Evolutionary conservation across 2,329 filamentous ascomycete genomes (phyloP).

Genomic region (Triangularia setosa): DNA sequence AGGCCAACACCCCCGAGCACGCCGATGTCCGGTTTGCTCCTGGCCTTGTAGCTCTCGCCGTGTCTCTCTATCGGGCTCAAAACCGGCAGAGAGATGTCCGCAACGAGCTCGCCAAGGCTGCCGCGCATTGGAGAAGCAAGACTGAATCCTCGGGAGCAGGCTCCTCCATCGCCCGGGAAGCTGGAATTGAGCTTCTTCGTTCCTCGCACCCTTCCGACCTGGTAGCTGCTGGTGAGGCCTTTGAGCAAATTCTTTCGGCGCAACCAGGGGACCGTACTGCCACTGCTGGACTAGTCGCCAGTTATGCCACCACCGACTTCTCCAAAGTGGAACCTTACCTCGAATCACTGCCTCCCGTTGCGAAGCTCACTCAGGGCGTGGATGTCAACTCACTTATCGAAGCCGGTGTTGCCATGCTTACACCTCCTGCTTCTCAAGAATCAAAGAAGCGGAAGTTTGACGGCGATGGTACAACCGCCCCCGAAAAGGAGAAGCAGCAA

Average conservation of each 20-base stretch:
- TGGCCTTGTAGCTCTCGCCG: slow-evolving; percentile 74
- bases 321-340: slow-evolving; percentile 53
- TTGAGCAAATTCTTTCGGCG: slow-evolving; percentile 64
- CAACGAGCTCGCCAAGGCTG: slow-evolving; percentile 71
- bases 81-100: slow-evolving; percentile 70
- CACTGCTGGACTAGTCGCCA: slow-evolving; percentile 80
- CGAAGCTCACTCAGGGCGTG: slow-evolving; percentile 56
- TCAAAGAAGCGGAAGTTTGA: slow-evolving; percentile 45
- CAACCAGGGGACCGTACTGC: slow-evolving; percentile 66
- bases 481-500: slow-evolving; percentile 31
- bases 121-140: slow-evolving; percentile 72
- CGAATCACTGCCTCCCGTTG: slow-evolving; percentile 56
- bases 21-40: slow-evolving; percentile 76
- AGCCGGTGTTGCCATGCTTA: slow-evolving; percentile 58
- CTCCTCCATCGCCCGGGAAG: slow-evolving; percentile 70
- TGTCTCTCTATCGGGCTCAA: slow-evolving; percentile 74
- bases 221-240: slow-evolving; percentile 70
- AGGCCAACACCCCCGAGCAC: slow-evolving; percentile 51
- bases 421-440: slow-evolving; percentile 35
- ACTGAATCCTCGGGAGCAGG: slow-evolving; percentile 29
- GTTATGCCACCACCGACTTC: slow-evolving; percentile 62
- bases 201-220: slow-evolving; percentile 68
- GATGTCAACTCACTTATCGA: slow-evolving; percentile 60
- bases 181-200: slow-evolving; percentile 76
- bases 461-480: slow-evolving; percentile 31